Conservation (phyloP, 257 asterid species). For the Solanum clarkiae region DNA sequence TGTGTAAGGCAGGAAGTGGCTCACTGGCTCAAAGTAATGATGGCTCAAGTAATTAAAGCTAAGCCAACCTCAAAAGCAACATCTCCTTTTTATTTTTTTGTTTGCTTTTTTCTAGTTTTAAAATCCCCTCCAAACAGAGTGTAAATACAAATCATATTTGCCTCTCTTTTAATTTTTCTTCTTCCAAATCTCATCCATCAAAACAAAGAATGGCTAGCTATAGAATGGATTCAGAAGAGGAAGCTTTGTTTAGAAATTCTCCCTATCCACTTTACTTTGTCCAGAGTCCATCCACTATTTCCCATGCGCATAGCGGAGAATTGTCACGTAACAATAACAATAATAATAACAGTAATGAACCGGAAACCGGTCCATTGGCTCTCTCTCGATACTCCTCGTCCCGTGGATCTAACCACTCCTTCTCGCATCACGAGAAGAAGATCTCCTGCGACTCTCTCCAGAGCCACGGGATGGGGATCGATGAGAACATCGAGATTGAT, state of each 20-base stretch:
- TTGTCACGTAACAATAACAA: neutral
- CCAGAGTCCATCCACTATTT: constrained; percentile 52
- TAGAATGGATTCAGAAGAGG: constrained; percentile 47
- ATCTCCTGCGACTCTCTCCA: constrained; percentile 3
- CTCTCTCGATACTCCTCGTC: constrained; percentile 54
- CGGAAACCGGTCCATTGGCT: constrained; percentile 6
- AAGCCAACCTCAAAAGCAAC: neutral
- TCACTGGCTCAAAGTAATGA: neutral
- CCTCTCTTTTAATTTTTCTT: neutral
- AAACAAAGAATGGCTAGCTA: constrained; percentile 11
- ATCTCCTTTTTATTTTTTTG: neutral
- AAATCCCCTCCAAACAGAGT: constrained; percentile 12
- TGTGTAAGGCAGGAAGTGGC: neutral
- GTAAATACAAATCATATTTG: neutral
- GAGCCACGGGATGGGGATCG: neutral
- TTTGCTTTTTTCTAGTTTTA: neutral
- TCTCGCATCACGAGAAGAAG: constrained; percentile 18
- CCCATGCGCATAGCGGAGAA: constrained; percentile 28
- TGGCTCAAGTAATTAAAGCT: neutral
- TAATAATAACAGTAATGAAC: neutral
- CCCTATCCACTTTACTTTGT: constrained; percentile 51
- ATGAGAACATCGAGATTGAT: neutral
- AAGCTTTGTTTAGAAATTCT: constrained; percentile 45
- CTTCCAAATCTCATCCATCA: neutral
- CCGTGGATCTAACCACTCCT: constrained; percentile 38